Conservation (phyloP, 2,329 filamentous ascomycete species). For the Canariomyces notabilis region DNA sequence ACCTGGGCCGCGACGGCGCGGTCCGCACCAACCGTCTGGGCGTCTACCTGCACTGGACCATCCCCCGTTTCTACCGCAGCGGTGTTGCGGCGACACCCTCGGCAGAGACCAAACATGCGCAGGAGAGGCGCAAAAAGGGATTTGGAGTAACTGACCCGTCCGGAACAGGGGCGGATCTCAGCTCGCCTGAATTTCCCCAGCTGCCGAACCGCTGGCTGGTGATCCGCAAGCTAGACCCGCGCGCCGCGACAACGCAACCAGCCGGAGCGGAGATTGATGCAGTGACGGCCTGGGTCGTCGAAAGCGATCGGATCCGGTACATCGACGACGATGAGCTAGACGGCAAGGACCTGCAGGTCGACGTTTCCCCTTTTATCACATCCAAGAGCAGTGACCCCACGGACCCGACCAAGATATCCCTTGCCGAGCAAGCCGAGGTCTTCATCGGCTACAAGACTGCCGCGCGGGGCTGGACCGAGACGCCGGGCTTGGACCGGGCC, state of each 20-base stretch:
- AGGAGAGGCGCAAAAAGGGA: too few relatives aligned
- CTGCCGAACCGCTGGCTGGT: constrained; percentile 36
- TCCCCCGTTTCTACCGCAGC: constrained; percentile 35
- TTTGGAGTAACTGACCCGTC: too few relatives aligned
- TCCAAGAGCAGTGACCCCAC: constrained; percentile 6
- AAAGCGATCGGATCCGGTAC: constrained; percentile 33
- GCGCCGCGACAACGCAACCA: constrained; percentile 11
- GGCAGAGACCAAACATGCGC: too few relatives aligned
- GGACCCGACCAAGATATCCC: constrained; percentile 8
- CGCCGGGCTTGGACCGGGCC: background rate
- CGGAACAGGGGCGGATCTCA: too few relatives aligned
- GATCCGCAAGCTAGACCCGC: constrained; percentile 28
- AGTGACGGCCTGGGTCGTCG: constrained; percentile 35
- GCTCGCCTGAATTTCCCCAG: constrained; percentile 10
- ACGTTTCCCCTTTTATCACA: constrained; percentile 36
- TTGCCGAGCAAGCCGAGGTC: constrained; percentile 35
- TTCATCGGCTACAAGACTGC: constrained; percentile 35
- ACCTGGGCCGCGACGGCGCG: constrained; percentile 28
- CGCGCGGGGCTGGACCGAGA: constrained; percentile 18
- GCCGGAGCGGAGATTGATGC: background rate
- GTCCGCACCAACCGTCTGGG: constrained; percentile 31
- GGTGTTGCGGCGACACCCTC: constrained; percentile 18
- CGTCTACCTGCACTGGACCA: constrained; percentile 40
- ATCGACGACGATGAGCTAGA: constrained; percentile 30
- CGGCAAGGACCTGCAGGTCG: constrained; percentile 34